A percentile compares a stretch with the other conserved stretches of the same genome.
These are phyloP conservation scores for Capronia americana DNA, from an alignment of 2,329 filamentous ascomycete genomes.

Conservation along the genomic window DNA sequence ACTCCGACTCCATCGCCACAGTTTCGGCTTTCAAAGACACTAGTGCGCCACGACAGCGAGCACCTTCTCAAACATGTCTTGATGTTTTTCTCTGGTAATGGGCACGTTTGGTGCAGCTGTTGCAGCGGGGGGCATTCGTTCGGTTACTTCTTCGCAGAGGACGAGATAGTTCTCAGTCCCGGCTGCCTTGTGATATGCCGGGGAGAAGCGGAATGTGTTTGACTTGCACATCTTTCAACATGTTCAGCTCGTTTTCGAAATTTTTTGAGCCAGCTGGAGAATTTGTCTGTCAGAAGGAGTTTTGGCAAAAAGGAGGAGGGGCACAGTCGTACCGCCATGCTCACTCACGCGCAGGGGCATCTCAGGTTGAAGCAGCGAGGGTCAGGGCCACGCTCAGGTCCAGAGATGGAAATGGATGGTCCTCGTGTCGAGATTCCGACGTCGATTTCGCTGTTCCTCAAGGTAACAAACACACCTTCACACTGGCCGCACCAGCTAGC, in stretches of 20 bases:
- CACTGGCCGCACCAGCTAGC: no score
- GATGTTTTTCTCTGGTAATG: slow-evolving; percentile 3
- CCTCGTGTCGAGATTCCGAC: no score
- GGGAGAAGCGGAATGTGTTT: slow-evolving; percentile 1
- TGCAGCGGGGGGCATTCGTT: neutral
- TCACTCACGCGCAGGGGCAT: no score
- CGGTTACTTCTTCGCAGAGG: slow-evolving; percentile 9
- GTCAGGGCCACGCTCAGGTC: no score
- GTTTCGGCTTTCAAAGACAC: no score
- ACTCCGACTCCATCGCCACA: no score
- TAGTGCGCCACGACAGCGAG: no score
- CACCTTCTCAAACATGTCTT: slow-evolving; percentile 11
- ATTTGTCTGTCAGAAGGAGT: neutral
- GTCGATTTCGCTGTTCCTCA: no score
- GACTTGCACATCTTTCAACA: slow-evolving; percentile 12
- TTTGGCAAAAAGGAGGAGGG: slow-evolving; percentile 2
- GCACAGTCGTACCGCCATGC: neutral
- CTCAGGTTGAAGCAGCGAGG: no score
- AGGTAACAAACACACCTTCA: no score
- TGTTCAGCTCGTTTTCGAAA: slow-evolving; percentile 6
- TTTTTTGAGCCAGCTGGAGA: slow-evolving; percentile 8
- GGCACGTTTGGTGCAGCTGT: slow-evolving; percentile 5
- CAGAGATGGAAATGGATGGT: no score
- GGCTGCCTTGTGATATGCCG: slow-evolving; percentile 12
- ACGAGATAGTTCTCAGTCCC: slow-evolving; percentile 12